Conservation (phyloP, 2,329 filamentous ascomycete genomes). For the Trichoderma aggressivum region DNA sequence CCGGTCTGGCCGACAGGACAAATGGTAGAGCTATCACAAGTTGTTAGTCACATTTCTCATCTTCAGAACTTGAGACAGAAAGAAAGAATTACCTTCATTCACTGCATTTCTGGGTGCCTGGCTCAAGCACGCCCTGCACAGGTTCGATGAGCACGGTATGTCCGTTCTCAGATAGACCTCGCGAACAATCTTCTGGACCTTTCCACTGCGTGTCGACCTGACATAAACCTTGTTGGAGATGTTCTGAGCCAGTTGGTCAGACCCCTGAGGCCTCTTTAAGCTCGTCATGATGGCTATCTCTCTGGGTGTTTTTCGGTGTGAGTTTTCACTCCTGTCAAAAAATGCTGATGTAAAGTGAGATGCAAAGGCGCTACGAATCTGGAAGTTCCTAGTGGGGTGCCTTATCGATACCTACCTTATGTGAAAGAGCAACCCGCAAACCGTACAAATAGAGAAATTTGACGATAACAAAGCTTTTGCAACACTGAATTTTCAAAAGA, state of each 20-base stretch:
- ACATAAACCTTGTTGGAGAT: slow-evolving; percentile 96
- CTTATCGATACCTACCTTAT: slow-evolving; percentile 23
- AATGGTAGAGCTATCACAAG: slow-evolving; percentile 65
- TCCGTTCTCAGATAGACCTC: slow-evolving; percentile 95
- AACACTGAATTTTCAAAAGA: neutral
- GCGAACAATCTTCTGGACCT: slow-evolving; percentile 97
- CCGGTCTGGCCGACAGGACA: slow-evolving; percentile 83
- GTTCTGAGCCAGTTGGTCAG: slow-evolving; percentile 60
- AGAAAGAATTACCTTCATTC: slow-evolving; percentile 58
- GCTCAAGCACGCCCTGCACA: slow-evolving; percentile 74
- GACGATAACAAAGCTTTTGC: neutral
- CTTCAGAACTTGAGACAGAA: neutral
- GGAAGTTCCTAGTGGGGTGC: slow-evolving; percentile 10
- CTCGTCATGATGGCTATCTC: slow-evolving; percentile 53
- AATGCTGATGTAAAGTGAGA: slow-evolving; percentile 17
- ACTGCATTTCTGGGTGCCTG: slow-evolving; percentile 75
- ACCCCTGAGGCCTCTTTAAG: slow-evolving; percentile 56
- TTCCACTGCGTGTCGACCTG: slow-evolving; percentile 88
- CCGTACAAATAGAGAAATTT: neutral
- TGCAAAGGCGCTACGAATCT: neutral
- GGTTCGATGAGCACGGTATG: slow-evolving; percentile 91
- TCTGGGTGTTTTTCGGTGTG: neutral
- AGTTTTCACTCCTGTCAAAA: slow-evolving; percentile 3
- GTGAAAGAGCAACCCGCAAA: neutral
- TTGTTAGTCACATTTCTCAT: neutral